phyloP scores from a whole-genome alignment of 2,329 filamentous ascomycete species.

The Arthrobotrys musiformis region DNA sequence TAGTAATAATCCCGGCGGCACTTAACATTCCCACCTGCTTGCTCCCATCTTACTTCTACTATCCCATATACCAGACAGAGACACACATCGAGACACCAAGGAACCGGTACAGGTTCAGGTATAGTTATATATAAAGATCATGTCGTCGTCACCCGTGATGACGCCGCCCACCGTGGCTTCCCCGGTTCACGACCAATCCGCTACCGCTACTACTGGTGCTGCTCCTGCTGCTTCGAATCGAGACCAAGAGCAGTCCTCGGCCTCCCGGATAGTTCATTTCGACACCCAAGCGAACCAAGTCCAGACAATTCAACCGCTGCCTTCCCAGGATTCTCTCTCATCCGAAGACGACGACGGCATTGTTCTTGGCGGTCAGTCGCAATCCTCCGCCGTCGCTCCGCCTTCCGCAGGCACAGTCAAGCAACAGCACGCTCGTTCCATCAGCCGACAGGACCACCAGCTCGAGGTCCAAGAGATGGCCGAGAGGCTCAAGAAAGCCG shows the following conservation, averaged over 20 bases:
- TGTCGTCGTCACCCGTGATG: conserved; percentile 39
- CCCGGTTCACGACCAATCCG: conserved; percentile 32
- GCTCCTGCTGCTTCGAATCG: too few relatives aligned
- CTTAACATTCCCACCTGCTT: conserved; percentile 7
- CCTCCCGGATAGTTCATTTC: conserved; percentile 45
- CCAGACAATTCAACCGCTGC: conserved; percentile 20
- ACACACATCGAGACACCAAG: too few relatives aligned
- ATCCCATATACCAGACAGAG: too few relatives aligned
- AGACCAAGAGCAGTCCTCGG: not conserved
- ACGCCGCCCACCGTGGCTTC: conserved; percentile 27
- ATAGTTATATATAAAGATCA: not conserved
- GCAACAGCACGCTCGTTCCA: conserved; percentile 27
- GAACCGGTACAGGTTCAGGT: not conserved
- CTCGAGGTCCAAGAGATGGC: conserved; percentile 52
- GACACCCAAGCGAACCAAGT: conserved; percentile 51
- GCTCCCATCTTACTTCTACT: too few relatives aligned
- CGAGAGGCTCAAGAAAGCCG: conserved; percentile 46
- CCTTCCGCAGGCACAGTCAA: conserved; percentile 9
- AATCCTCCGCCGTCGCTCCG: not conserved
- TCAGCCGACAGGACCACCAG: conserved; percentile 45
- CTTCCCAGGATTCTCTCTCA: conserved; percentile 21
- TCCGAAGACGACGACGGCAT: conserved; percentile 14
- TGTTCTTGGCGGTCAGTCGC: conserved; percentile 5
- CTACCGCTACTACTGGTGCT: too few relatives aligned
- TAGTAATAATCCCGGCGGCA: too few relatives aligned